Conservation (phyloP, 768 basidiomycete genomes). For the Gautieria morchelliformis region DNA sequence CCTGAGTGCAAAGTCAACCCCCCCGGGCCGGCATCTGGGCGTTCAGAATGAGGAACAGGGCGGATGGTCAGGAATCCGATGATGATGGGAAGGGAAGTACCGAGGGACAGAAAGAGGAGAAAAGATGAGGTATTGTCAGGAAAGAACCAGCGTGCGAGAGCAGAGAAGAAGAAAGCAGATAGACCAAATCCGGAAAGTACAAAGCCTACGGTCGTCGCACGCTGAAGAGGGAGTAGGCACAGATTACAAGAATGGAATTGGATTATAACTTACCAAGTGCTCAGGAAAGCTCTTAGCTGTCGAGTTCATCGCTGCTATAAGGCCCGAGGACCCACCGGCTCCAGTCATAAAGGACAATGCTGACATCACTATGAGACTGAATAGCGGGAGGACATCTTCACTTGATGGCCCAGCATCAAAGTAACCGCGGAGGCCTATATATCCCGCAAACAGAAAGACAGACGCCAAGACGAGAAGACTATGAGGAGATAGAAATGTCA, state of each 20-base stretch:
- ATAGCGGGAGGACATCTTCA: conserved; percentile 26
- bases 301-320: conserved; percentile 63
- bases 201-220: conserved; percentile 66
- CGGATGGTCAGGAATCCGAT: conserved; percentile 66
- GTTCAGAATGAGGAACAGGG: conserved; percentile 34
- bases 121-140: conserved; percentile 74
- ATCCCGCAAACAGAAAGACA: conserved; percentile 56
- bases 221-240: conserved; percentile 26
- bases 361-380: conserved; percentile 32
- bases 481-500: neutral
- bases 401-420: conserved; percentile 43
- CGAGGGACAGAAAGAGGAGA: conserved; percentile 63
- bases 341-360: conserved; percentile 67
- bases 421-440: conserved; percentile 61
- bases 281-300: conserved; percentile 81
- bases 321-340: conserved; percentile 63
- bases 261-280: conserved; percentile 38
- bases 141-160: conserved; percentile 59
- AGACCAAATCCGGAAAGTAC: conserved; percentile 86
- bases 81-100: conserved; percentile 72
- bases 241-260: neutral
- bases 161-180: conserved; percentile 84
- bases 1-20: neutral
- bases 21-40: neutral
- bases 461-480: conserved; percentile 54